Base-by-base conservation (phyloP, 208 protist genomes). In the Crithidia sp. region DNA sequence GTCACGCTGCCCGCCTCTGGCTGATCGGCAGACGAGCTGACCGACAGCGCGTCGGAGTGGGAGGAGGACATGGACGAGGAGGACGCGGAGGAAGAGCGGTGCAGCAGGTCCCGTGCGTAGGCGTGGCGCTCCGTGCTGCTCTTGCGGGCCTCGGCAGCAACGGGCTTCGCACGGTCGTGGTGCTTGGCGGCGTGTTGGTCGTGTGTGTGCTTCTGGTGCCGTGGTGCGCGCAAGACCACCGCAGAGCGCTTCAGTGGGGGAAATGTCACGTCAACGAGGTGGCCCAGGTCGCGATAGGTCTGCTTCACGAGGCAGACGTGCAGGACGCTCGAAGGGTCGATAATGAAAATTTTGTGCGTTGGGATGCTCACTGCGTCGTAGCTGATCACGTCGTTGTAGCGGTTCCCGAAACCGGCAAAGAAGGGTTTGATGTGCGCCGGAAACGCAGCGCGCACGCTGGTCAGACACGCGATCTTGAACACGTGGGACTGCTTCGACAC, bases 381-480 rank as follows among this genome's bases (percentile, higher is more conserved):
- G 76, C 89, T 92, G 49, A 92, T 80, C n/a, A 92, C 80, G 70
- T 98, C 95, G 62, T 84, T 96, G 71, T 87, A 81, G 62, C 95
- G 88, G 67, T 98, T 98, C 17, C 95, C 95, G 66, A 97, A 98
- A 1, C 93, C 95, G 10, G 92, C 94, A 60, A 96, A 97, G 66
- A 97, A 98, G 1, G 93, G 94, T 50, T 83, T 84, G 45, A 57
- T 78, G 43, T 84, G 60, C 6, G 63, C n/a, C 10, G 92, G 89
- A 66, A 97, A 98, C n/a, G 91, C 81, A 4, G 81, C 85, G 6
- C 81, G 60, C 6, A 98, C 81, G 37, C 79, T 85, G 40, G 73
- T 80, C 47, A 98, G 70, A 39, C 89, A 95, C 6, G 87, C 83
- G 60, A 96, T 97, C 68, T 98, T 98, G 75, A 98, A 98, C 17